These are phyloP conservation scores for Chlamydomonas reinhardtii DNA, from an alignment of 163 green algal species.

Conservation along the genomic window DNA sequence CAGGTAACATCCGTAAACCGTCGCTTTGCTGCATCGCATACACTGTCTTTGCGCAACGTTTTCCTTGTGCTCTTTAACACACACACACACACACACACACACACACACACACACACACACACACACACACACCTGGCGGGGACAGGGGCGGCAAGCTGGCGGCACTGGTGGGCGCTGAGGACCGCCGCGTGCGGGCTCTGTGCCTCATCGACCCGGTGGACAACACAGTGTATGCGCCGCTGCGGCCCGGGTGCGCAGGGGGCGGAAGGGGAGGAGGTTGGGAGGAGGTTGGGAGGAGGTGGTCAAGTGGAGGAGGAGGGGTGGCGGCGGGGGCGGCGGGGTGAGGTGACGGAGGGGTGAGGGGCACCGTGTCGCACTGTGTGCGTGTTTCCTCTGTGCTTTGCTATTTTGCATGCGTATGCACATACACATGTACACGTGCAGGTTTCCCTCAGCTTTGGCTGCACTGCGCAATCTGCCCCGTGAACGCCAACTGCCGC, in stretches of 20 bases:
- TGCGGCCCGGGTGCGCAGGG: slow-evolving; percentile 54
- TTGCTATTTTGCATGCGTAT: too few relatives aligned
- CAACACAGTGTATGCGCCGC: slow-evolving; percentile 84
- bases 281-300: background rate
- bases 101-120: too few relatives aligned
- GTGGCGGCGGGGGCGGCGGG: too few relatives aligned
- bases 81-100: too few relatives aligned
- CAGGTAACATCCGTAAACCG: too few relatives aligned
- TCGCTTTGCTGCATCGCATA: too few relatives aligned
- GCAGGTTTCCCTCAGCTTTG: slow-evolving; percentile 61
- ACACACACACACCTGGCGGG: too few relatives aligned
- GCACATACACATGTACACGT: too few relatives aligned
- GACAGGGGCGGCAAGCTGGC: slow-evolving; percentile 88
- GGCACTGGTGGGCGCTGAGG: slow-evolving; percentile 80
- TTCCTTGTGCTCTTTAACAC: too few relatives aligned
- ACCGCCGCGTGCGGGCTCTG: slow-evolving; percentile 83
- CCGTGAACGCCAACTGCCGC: slow-evolving; percentile 29
- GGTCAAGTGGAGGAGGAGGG: background rate
- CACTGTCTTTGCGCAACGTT: too few relatives aligned
- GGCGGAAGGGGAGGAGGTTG: background rate
- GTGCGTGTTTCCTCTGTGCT: too few relatives aligned
- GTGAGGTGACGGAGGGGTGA: background rate
- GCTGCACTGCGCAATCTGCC: slow-evolving; percentile 46
- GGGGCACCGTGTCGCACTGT: too few relatives aligned
- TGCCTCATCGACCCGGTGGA: slow-evolving; percentile 94